Conservation (phyloP, 2,329 filamentous ascomycete genomes). For the Cordyceps cateniannulata region DNA sequence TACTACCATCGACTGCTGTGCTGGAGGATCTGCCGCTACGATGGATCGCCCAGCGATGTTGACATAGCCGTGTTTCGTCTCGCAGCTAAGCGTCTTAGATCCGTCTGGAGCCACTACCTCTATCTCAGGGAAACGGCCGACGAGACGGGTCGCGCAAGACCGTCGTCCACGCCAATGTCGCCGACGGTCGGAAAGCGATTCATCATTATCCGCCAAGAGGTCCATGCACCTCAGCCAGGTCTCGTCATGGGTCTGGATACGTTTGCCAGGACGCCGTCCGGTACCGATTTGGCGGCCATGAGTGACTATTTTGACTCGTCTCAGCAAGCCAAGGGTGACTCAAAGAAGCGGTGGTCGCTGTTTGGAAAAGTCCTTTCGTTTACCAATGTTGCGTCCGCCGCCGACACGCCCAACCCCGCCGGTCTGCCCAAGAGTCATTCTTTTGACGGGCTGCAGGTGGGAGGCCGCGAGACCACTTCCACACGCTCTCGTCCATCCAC, state of each 20-base stretch:
- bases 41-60: conserved; percentile 55
- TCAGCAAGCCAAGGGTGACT: conserved; percentile 25
- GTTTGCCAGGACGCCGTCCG: conserved; percentile 26
- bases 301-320: conserved; percentile 21
- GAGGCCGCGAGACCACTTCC: conserved; percentile 44
- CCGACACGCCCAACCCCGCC: conserved; percentile 10
- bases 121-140: conserved; percentile 65
- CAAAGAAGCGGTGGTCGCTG: conserved; percentile 57
- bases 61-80: conserved; percentile 65
- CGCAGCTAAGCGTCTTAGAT: conserved; percentile 61
- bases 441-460: conserved; percentile 40
- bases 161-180: conserved; percentile 74
- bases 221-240: conserved; percentile 40
- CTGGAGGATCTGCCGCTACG: conserved; percentile 78
- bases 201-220: conserved; percentile 80
- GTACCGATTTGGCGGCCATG: conserved; percentile 18
- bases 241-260: conserved; percentile 46
- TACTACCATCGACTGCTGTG: conserved; percentile 89
- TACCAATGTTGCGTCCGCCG: conserved; percentile 18
- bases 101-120: conserved; percentile 73
- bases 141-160: conserved; percentile 43
- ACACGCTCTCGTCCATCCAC: conserved; percentile 28
- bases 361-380: conserved; percentile 55
- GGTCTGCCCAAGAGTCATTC: conserved; percentile 19
- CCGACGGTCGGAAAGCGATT: conserved; percentile 81